phyloP scores from a whole-genome alignment of 768 basidiomycete species.

The Xanthoconium stramineum region DNA sequence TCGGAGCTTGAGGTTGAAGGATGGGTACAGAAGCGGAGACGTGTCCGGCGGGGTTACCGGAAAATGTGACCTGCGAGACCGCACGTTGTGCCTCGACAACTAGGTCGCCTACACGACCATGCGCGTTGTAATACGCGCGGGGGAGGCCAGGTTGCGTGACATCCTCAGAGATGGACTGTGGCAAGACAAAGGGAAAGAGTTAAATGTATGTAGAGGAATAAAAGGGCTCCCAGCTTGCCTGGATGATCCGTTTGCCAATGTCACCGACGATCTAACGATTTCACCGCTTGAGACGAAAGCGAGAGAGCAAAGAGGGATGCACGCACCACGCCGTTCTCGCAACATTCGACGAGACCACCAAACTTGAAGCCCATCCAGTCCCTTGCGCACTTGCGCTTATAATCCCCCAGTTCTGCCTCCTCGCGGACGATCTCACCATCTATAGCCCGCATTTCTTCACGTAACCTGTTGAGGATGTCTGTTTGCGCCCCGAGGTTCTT shows the following conservation, averaged over 20 bases:
- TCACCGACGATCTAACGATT: conserved; percentile 44
- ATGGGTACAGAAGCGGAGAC: not conserved
- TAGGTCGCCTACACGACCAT: conserved; percentile 56
- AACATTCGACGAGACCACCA: conserved; percentile 79
- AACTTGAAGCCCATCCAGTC: conserved; percentile 83
- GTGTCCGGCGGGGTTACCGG: conserved; percentile 34
- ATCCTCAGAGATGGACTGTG: conserved; percentile 77
- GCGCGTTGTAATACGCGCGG: conserved; percentile 68
- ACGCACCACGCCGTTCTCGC: conserved; percentile 70
- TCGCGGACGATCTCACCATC: conserved; percentile 83
- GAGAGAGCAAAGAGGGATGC: not conserved
- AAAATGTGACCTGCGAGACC: conserved; percentile 52
- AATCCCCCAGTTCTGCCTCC: conserved; percentile 78
- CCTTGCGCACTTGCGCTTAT: conserved; percentile 69
- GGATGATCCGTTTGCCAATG: conserved; percentile 45
- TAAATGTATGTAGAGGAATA: not conserved
- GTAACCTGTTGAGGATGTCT: conserved; percentile 63
- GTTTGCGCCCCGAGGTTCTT: conserved; percentile 77
- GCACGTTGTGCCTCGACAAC: conserved; percentile 59
- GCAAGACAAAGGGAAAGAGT: not conserved
- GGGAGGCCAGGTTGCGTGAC: conserved; percentile 75
- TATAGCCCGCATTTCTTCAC: conserved; percentile 72
- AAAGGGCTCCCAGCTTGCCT: conserved; percentile 25
- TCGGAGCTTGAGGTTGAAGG: not conserved
- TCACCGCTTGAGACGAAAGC: not conserved